Conservation (phyloP, 768 basidiomycete species). For the Kwoniella sp. region DNA sequence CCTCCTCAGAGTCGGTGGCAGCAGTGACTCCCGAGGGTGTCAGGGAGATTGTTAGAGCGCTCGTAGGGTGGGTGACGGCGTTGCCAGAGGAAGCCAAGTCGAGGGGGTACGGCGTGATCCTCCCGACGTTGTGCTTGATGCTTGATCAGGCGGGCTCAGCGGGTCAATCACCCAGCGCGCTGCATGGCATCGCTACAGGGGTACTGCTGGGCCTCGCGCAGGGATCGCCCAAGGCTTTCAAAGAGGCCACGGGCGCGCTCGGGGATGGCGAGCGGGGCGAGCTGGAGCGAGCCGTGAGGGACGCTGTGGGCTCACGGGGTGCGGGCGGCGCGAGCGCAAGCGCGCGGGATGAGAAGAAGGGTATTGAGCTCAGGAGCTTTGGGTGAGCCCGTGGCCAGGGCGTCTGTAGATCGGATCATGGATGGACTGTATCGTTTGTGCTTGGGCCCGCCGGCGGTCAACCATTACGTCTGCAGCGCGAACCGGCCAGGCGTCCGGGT, state of each 20-base stretch:
- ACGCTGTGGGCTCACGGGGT: slow-evolving; percentile 55
- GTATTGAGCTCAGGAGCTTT: slow-evolving; percentile 42
- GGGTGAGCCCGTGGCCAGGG: too few species aligned
- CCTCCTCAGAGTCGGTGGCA: slow-evolving; percentile 55
- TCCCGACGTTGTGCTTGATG: slow-evolving; percentile 71
- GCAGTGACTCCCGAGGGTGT: slow-evolving; percentile 59
- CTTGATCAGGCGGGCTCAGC: slow-evolving; percentile 57
- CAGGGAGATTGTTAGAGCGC: slow-evolving; percentile 76
- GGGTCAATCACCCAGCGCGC: slow-evolving; percentile 20
- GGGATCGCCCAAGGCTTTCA: slow-evolving; percentile 69
- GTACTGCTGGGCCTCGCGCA: slow-evolving; percentile 72
- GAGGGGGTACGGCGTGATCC: slow-evolving; percentile 63
- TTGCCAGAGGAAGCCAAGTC: slow-evolving; percentile 59
- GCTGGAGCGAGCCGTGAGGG: slow-evolving; percentile 73
- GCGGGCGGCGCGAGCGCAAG: not conserved
- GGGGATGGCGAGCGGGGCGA: slow-evolving; percentile 59
- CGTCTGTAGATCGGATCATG: too few species aligned
- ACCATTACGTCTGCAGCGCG: too few species aligned
- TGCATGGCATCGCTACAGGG: slow-evolving; percentile 61
- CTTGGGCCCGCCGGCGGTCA: too few species aligned
- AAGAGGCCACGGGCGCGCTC: slow-evolving; percentile 71
- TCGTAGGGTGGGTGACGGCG: slow-evolving; percentile 61
- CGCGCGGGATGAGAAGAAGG: slow-evolving; percentile 29
- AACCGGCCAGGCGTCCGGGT: too few species aligned
- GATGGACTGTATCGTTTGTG: too few species aligned